Conservation (phyloP, 768 basidiomycete genomes). For the Boletus vermiculosoides region DNA sequence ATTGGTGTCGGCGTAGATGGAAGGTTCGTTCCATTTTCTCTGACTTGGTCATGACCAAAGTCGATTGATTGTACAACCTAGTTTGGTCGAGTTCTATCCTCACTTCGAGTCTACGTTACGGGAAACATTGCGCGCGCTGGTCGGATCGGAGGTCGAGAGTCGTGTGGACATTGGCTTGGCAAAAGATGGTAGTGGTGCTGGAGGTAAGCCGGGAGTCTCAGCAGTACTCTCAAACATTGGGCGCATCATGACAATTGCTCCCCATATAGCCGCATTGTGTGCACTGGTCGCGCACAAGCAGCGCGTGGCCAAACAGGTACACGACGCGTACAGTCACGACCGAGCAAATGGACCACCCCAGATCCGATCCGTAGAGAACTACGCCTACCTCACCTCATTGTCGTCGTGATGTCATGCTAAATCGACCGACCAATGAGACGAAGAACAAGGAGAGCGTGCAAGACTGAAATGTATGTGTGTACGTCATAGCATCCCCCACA, state of each 20-base stretch:
- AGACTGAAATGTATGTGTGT: slow-evolving; percentile 7
- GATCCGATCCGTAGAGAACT: slow-evolving; percentile 12
- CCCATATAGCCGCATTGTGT: slow-evolving; percentile 73
- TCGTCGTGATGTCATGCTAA: slow-evolving; percentile 13
- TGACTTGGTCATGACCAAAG: not conserved
- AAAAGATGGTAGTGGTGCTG: slow-evolving; percentile 96
- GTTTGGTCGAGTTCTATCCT: slow-evolving; percentile 91
- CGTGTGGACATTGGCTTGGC: slow-evolving; percentile 86
- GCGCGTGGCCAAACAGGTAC: slow-evolving; percentile 12
- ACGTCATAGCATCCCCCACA: slow-evolving; percentile 5
- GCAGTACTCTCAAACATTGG: not conserved
- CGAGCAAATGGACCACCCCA: slow-evolving; percentile 1
- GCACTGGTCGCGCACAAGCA: slow-evolving; percentile 50
- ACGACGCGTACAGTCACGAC: slow-evolving; percentile 11
- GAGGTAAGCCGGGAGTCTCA: slow-evolving; percentile 61
- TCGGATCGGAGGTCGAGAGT: slow-evolving; percentile 80
- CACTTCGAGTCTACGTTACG: slow-evolving; percentile 75
- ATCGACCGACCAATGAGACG: not conserved
- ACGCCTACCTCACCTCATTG: slow-evolving; percentile 22
- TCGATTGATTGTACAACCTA: slow-evolving; percentile 28
- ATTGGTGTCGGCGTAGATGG: slow-evolving; percentile 92
- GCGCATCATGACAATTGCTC: slow-evolving; percentile 6
- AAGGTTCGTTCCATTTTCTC: slow-evolving; percentile 47
- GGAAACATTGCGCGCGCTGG: slow-evolving; percentile 66
- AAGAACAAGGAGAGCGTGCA: not conserved